Conservation (phyloP, 768 basidiomycete genomes). For the Russula sp. region DNA sequence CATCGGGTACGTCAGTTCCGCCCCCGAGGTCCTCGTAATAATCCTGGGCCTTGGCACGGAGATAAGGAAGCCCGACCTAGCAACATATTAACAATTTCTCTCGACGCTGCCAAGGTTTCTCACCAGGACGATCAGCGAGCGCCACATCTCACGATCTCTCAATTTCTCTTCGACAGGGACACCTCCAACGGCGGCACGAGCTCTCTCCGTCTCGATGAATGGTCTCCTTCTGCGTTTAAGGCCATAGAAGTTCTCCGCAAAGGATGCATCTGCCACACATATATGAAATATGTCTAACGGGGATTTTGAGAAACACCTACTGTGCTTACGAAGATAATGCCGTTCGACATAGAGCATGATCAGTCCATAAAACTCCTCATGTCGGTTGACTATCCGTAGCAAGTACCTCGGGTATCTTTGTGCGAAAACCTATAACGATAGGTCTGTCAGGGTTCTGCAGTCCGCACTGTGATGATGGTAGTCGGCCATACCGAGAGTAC, state of each 20-base stretch:
- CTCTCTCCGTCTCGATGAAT: slow-evolving; percentile 65
- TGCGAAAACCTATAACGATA: slow-evolving; percentile 74
- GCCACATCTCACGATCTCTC: slow-evolving; percentile 62
- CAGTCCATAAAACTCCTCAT: slow-evolving; percentile 93
- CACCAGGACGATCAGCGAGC: slow-evolving; percentile 79
- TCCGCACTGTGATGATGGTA: background rate
- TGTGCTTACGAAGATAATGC: slow-evolving; percentile 83
- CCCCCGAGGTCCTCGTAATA: slow-evolving; percentile 90
- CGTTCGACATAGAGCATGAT: slow-evolving; percentile 89
- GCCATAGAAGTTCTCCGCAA: slow-evolving; percentile 95
- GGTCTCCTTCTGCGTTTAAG: slow-evolving; percentile 76
- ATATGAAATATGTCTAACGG: background rate
- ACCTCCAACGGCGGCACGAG: slow-evolving; percentile 63
- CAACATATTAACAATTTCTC: background rate
- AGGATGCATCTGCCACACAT: slow-evolving; percentile 71
- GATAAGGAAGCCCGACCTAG: slow-evolving; percentile 85
- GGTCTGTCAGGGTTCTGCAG: background rate
- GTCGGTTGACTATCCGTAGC: slow-evolving; percentile 83
- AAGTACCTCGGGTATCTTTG: slow-evolving; percentile 93
- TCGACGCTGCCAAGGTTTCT: slow-evolving; percentile 33
- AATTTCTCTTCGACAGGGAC: slow-evolving; percentile 65
- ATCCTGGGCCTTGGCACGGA: slow-evolving; percentile 85
- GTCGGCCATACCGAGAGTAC: slow-evolving; percentile 69
- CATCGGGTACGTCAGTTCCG: slow-evolving; percentile 64
- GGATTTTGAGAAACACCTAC: slow-evolving; percentile 44